Conservation (phyloP, 2,329 filamentous ascomycete species). For the Fusarium piperis region DNA sequence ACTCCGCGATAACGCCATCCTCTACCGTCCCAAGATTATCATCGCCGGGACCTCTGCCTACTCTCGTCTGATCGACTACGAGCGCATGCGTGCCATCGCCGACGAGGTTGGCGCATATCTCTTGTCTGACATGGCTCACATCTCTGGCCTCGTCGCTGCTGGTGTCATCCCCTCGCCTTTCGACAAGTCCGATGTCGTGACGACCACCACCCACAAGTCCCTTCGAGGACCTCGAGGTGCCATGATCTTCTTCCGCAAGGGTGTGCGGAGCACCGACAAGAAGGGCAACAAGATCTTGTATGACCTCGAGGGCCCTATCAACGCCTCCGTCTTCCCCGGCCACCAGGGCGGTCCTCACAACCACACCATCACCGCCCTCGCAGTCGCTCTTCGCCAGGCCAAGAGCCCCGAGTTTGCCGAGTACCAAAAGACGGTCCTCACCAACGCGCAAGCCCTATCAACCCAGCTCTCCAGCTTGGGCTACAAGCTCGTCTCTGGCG, state of each 20-base stretch:
- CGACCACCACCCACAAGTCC: constrained; percentile 98
- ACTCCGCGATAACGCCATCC: constrained; percentile 82
- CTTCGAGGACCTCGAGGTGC: constrained; percentile 91
- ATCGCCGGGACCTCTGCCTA: constrained; percentile 94
- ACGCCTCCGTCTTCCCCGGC: constrained; percentile 93
- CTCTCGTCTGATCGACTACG: constrained; percentile 92
- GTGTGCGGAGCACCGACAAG: constrained; percentile 82
- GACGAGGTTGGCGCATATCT: constrained; percentile 91
- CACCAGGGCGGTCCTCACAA: constrained; percentile 98
- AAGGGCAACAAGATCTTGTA: constrained; percentile 81
- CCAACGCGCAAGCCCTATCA: constrained; percentile 89
- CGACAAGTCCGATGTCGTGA: constrained; percentile 88
- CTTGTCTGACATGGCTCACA: constrained; percentile 94
- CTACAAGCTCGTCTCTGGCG: constrained; percentile 88
- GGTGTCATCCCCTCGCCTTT: constrained; percentile 91
- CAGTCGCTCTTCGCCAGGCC: constrained; percentile 92
- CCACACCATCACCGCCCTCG: constrained; percentile 94
- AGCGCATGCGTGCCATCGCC: constrained; percentile 84
- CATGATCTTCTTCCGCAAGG: constrained; percentile 98
- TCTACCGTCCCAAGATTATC: constrained; percentile 94
- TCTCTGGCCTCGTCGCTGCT: constrained; percentile 89
- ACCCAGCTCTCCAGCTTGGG: constrained; percentile 71
- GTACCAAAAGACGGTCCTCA: constrained; percentile 87
- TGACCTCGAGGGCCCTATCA: constrained; percentile 91
- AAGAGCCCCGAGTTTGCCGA: constrained; percentile 85